Evolutionary conservation across 2,329 filamentous ascomycete genomes (phyloP).

Genomic region (Fusarium succisae): DNA sequence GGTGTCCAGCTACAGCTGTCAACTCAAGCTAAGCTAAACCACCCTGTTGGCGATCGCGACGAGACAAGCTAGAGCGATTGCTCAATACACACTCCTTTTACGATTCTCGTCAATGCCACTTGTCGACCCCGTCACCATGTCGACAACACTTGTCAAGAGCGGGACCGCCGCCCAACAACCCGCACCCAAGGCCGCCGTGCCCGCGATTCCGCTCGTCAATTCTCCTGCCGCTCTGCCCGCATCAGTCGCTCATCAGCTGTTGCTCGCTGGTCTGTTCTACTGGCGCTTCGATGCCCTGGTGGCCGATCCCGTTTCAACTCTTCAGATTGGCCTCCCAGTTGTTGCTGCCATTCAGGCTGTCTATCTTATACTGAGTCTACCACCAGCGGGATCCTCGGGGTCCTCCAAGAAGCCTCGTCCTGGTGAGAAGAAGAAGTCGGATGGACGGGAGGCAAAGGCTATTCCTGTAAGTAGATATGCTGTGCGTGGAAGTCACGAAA

Average conservation of each 20-base stretch:
- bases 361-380: conserved; percentile 72
- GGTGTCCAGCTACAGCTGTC: conserved; percentile 26
- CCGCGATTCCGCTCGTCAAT: conserved; percentile 51
- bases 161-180: conserved; percentile 42
- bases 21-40: conserved; percentile 15
- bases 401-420: conserved; percentile 61
- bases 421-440: conserved; percentile 64
- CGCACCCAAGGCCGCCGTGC: conserved; percentile 44
- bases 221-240: conserved; percentile 57
- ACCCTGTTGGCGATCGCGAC: conserved; percentile 26
- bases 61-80: conserved; percentile 32
- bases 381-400: conserved; percentile 62
- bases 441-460: conserved; percentile 54
- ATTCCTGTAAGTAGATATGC: conserved; percentile 54
- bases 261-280: conserved; percentile 72
- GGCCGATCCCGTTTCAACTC: conserved; percentile 71
- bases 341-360: conserved; percentile 71
- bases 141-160: conserved; percentile 45
- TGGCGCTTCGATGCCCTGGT: conserved; percentile 74
- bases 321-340: conserved; percentile 69
- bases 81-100: conserved; percentile 30
- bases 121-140: conserved; percentile 53
- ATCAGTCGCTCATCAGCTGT: conserved; percentile 72
- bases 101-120: conserved; percentile 43
- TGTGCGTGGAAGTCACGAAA: neutral